Conservation (phyloP, 257 asterid genomes). For the Coffea eugenioides region DNA sequence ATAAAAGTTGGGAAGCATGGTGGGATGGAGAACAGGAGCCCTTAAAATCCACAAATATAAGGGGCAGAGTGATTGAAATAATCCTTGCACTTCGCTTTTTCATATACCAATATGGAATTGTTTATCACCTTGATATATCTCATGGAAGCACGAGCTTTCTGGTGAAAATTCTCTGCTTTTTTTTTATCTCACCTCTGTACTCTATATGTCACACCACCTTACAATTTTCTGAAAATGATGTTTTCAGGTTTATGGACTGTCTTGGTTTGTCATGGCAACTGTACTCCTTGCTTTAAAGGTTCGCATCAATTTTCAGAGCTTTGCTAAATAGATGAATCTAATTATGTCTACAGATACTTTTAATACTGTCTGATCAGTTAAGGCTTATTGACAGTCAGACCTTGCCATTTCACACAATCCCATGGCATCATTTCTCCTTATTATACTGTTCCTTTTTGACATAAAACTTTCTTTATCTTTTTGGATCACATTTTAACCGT, state of each 20-base stretch:
- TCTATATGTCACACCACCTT: conserved; percentile 20
- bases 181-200: conserved; percentile 4
- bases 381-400: not conserved
- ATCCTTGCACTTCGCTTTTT: conserved; percentile 77
- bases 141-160: conserved; percentile 59
- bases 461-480: not conserved
- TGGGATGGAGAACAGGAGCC: conserved; percentile 97
- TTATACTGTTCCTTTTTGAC: not conserved
- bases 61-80: conserved; percentile 80
- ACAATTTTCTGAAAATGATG: conserved; percentile 21
- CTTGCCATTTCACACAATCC: not conserved
- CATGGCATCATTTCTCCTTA: not conserved
- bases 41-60: conserved; percentile 59
- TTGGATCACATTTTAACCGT: not conserved
- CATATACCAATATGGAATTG: conserved; percentile 91
- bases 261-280: conserved; percentile 88
- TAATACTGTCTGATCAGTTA: not conserved
- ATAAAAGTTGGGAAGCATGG: conserved; percentile 99
- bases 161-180: conserved; percentile 38
- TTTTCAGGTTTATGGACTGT: conserved; percentile 83
- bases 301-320: conserved; percentile 5
- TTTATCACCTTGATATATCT: conserved; percentile 85
- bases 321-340: not conserved
- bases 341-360: not conserved
- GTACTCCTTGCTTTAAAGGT: conserved; percentile 88